Evolutionary conservation across 1,284 basidiomycete genomes (phyloP), one percentile per base, ranked within the genome.

Genomic region (Apiotrichum sp.): DNA sequence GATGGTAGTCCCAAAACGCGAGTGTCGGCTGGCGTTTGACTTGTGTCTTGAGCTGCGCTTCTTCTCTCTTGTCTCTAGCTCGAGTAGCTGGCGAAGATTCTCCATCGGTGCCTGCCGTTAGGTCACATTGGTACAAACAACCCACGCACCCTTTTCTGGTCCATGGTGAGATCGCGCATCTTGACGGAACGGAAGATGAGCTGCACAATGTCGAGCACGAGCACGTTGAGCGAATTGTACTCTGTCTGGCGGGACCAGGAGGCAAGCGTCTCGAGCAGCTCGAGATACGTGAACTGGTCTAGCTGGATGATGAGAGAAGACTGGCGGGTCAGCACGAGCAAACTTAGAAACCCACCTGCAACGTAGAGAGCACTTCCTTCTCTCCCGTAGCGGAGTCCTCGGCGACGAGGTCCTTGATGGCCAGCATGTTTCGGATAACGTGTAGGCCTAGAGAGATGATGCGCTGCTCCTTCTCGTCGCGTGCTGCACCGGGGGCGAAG

Each of bases 1-100:
- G 60, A 96, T 86, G 2, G 92, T 95, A 0, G 93, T 96, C 0
- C 93, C 93, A 73, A 97, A 97, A 40, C 93, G 84, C 31, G 90
- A 90, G 75, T 97, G 93, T 33, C 93, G 83, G 14, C 89, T 87
- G n/a, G 8, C 16, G 35, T 47, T 47, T 3, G 84, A 65, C 10
- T 65, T 66, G 16, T 65, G 64, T 38, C 70, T 62, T 13, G 62
- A 77, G 11, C 82, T 70, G 55, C 84, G 78, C 36, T 81, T 79
- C 61, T 84, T 84, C 39, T 79, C 77, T 54, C 81, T 80, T 60
- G 83, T 82, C 75, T 95, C 91, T 40, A 80, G 78, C 5, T 83
- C 84, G 4, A 96, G 81, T 50, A 93, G 82, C 42, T 82, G 80
- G 13, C 84, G 81, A 1, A 93, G 78, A 43, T 82, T 71, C 11